Conservation (phyloP, 2,329 filamentous ascomycete genomes). For the Fusarium buxicola region DNA sequence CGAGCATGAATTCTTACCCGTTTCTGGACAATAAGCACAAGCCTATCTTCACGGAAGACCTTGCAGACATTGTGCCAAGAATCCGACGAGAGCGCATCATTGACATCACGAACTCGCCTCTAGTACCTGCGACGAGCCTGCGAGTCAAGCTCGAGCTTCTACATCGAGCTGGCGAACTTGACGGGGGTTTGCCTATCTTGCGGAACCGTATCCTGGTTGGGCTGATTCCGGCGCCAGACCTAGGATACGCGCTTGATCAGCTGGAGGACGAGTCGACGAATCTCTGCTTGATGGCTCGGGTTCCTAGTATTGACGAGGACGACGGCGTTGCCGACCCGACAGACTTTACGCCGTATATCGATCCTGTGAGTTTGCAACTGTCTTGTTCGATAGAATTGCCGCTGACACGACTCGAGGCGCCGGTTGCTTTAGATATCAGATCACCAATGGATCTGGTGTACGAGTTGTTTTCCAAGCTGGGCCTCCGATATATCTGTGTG, state of each 20-base stretch:
- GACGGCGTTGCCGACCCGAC: conserved; percentile 75
- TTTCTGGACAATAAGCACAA: conserved; percentile 98
- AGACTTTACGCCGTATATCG: conserved; percentile 92
- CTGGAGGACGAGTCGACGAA: conserved; percentile 79
- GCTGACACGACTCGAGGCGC: conserved; percentile 66
- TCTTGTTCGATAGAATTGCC: not conserved
- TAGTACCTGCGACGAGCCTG: conserved; percentile 81
- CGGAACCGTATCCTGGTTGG: conserved; percentile 84
- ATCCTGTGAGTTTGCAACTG: conserved; percentile 69
- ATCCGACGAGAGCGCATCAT: conserved; percentile 82
- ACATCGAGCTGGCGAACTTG: conserved; percentile 87
- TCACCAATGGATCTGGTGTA: conserved; percentile 96
- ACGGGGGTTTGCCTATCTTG: conserved; percentile 90
- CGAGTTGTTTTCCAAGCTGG: conserved; percentile 95
- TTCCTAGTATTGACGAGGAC: conserved; percentile 71
- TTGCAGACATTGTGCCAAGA: conserved; percentile 86
- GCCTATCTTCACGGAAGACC: conserved; percentile 87
- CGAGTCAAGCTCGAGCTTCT: conserved; percentile 84
- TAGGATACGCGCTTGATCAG: conserved; percentile 91
- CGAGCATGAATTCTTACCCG: conserved; percentile 96
- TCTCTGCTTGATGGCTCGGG: conserved; percentile 84
- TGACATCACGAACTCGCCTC: conserved; percentile 85
- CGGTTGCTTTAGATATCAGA: conserved; percentile 86
- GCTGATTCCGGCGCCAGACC: conserved; percentile 91
- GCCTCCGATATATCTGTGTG: conserved; percentile 92